Conservation (phyloP, 306 rosid genomes). For the Cercis canadensis region DNA sequence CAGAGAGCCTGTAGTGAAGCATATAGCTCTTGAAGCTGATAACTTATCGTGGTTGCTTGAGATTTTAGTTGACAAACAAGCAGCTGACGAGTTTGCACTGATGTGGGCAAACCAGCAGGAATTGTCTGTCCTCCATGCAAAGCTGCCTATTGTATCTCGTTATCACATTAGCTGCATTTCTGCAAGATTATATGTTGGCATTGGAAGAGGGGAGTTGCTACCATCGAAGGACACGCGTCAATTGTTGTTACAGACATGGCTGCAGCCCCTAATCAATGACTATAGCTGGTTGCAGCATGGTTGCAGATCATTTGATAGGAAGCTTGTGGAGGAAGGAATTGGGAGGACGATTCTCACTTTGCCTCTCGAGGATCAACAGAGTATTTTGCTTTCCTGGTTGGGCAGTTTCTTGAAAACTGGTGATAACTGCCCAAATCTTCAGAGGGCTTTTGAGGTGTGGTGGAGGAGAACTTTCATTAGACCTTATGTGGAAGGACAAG, state of each 20-base stretch:
- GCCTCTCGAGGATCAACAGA: constrained; percentile 89
- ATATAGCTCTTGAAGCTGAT: constrained; percentile 78
- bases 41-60: constrained; percentile 89
- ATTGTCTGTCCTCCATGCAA: constrained; percentile 68
- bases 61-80: constrained; percentile 80
- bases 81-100: constrained; percentile 78
- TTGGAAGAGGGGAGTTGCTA: constrained; percentile 86
- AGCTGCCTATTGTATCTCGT: constrained; percentile 65
- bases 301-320: constrained; percentile 80
- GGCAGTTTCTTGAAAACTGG: constrained; percentile 83
- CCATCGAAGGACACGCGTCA: constrained; percentile 77
- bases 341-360: constrained; percentile 94
- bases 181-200: constrained; percentile 75
- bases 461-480: constrained; percentile 90
- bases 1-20: constrained; percentile 66
- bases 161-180: constrained; percentile 81
- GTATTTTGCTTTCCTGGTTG: constrained; percentile 87
- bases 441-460: constrained; percentile 94
- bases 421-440: constrained; percentile 92
- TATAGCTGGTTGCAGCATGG: constrained; percentile 89
- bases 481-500: constrained; percentile 66
- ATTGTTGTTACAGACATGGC: constrained; percentile 76
- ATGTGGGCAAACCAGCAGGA: constrained; percentile 88
- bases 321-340: constrained; percentile 91
- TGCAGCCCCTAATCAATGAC: constrained; percentile 88